Evolutionary conservation across 441 rosid genomes (phyloP).

Genomic region (Hura crepitans): DNA sequence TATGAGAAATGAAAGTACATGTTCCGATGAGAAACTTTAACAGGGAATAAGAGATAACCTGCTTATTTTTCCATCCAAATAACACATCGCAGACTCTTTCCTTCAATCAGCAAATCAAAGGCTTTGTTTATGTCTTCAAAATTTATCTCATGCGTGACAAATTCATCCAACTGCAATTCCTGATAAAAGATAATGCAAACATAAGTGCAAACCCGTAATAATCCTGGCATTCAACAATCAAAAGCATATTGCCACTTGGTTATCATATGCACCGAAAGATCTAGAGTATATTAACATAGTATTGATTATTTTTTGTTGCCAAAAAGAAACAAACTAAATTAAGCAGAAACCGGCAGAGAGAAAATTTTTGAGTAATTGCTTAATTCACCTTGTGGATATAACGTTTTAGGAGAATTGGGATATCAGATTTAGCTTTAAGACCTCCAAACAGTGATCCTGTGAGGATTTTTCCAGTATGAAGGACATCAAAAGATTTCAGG

Average conservation of each 20-base stretch:
- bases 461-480: constrained; percentile 51
- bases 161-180: constrained; percentile 67
- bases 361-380: neutral
- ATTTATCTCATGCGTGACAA: constrained; percentile 70
- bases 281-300: neutral
- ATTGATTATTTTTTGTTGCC: neutral
- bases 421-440: constrained; percentile 67
- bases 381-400: constrained; percentile 51
- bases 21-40: neutral
- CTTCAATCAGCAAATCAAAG: constrained; percentile 53
- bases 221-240: neutral
- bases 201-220: neutral
- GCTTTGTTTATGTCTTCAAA: constrained; percentile 72
- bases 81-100: constrained; percentile 64
- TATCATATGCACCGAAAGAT: neutral
- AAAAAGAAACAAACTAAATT: neutral
- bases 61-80: constrained; percentile 57
- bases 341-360: neutral
- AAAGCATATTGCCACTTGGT: neutral
- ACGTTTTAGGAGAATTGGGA: constrained; percentile 65
- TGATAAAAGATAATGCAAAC: constrained; percentile 20
- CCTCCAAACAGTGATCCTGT: constrained; percentile 73
- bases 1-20: neutral
- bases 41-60: neutral
- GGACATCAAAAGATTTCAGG: constrained; percentile 47